Evolutionary conservation across 2,329 filamentous ascomycete species (phyloP).

Genomic region (Massarina eburnea): DNA sequence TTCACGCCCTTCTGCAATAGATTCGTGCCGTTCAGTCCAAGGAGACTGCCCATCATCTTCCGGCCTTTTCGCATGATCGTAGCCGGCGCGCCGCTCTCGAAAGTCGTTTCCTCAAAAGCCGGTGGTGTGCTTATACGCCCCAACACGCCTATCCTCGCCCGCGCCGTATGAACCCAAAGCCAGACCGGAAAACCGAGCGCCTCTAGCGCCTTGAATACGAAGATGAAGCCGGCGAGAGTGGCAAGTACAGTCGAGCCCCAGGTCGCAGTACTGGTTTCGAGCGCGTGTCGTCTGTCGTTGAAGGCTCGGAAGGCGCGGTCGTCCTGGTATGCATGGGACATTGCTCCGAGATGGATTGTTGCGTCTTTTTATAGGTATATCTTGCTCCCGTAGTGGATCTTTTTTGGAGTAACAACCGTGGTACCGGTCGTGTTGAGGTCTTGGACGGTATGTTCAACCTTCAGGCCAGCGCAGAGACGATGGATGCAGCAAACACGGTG

Average conservation of each 20-base stretch:
- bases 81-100: conserved; percentile 7
- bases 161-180: conserved; percentile 53
- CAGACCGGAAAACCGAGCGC: conserved; percentile 36
- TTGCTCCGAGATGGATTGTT: background rate
- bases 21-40: conserved; percentile 43
- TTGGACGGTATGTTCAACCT: too few species aligned
- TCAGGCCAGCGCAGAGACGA: conserved; percentile 36
- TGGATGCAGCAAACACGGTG: conserved; percentile 31
- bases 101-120: conserved; percentile 10
- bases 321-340: conserved; percentile 5
- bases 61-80: conserved; percentile 24
- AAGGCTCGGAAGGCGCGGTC: conserved; percentile 10
- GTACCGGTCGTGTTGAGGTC: too few species aligned
- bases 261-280: conserved; percentile 11
- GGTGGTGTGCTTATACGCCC: conserved; percentile 5
- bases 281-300: conserved; percentile 6
- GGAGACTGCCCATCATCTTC: conserved; percentile 30
- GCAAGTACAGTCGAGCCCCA: conserved; percentile 22
- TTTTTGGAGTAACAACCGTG: background rate
- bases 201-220: conserved; percentile 32
- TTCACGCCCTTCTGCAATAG: conserved; percentile 39
- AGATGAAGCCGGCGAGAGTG: conserved; percentile 24
- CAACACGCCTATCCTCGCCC: conserved; percentile 17
- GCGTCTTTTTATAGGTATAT: background rate
- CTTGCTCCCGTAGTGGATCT: background rate